A percentile compares a stretch with the other conserved stretches of the same genome.
Conservation (phyloP, 371 early-diverging fungal species). For the Blastocladiella emersonii region DNA sequence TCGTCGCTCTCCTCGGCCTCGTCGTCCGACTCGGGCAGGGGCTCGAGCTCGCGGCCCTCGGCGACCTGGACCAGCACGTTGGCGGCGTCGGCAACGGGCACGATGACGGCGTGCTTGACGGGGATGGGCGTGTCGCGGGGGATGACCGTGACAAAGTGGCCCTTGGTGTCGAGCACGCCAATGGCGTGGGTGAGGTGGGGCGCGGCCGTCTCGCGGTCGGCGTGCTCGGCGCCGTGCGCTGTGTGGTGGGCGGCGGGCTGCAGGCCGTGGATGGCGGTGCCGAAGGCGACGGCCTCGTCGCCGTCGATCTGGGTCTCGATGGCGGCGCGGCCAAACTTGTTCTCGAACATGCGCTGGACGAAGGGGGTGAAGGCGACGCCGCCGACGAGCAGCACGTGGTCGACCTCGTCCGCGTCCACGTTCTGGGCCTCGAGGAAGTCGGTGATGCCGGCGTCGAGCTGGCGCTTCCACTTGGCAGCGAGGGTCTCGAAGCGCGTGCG, state of each 20-base stretch:
- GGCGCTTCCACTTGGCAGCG: conserved; percentile 59
- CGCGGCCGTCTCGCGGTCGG: not conserved
- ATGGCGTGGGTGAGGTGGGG: conserved; percentile 54
- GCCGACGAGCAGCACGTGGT: conserved; percentile 52
- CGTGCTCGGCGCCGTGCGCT: not conserved
- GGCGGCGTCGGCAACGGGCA: not conserved
- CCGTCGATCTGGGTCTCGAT: conserved; percentile 28
- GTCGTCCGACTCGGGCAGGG: not conserved
- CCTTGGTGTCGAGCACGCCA: conserved; percentile 58
- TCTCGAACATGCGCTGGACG: conserved; percentile 32
- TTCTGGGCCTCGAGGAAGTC: conserved; percentile 55
- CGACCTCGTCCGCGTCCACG: conserved; percentile 28
- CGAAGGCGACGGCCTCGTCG: conserved; percentile 33
- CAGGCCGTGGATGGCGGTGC: conserved; percentile 18
- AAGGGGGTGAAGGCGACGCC: conserved; percentile 46
- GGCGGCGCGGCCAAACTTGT: conserved; percentile 24
- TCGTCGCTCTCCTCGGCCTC: not conserved
- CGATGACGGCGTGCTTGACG: not conserved
- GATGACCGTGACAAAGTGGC: conserved; percentile 59
- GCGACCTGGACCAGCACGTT: not conserved
- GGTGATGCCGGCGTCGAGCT: conserved; percentile 57
- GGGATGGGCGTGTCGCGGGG: conserved; percentile 75
- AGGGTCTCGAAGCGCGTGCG: conserved; percentile 88
- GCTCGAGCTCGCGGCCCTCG: not conserved
- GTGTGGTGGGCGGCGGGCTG: conserved; percentile 23